Evolutionary conservation across 192 early-diverging fungal genomes (phyloP), one percentile per base, ranked within the genome.

Genomic region (Linnemannia schmuckeri): DNA sequence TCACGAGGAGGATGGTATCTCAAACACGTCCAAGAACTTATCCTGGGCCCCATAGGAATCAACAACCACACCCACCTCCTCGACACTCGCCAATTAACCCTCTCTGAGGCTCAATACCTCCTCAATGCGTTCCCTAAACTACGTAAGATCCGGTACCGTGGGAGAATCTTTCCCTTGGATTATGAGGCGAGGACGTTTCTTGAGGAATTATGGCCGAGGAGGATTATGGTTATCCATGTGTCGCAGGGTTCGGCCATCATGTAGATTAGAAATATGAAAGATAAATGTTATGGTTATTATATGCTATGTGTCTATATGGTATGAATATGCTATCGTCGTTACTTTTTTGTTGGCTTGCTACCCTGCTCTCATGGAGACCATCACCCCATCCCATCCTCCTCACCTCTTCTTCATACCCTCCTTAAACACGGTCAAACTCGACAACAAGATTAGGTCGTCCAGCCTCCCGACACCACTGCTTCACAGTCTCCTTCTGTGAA

Each of bases 391-490:
- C n/a, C 55, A 57, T 57, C 55, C 6, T 57, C 44, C 33, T 18
- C 12, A 0, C 5, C 30, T 5, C 37, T 37, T 3, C 37, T 3
- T 37, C 37, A 37, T 37, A 37, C 4, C 38, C 18, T 72, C 33
- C 49, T 52, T 69, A 86, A 2, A 80, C 47, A 1, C 75, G 74
- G 37, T 80, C 83, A 69, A 77, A 77, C 46, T 86, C 83, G 18
- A 86, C 79, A 46, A 77, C 24, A 27, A 86, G 74, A 70, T 79
- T 74, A 0, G 49, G 47, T 55, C 83, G 74, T 4, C 80, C 69
- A 10, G 83, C 78, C 35, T 86, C 83, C 4, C 61, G 47, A 46
- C 78, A 86, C 83, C 78, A 80, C 30, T 80, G 83, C 57, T 52
- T 70, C 24, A 86, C 78, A 15, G 15, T 66, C 9, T 86, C 83